Base-by-base conservation (phyloP, 208 protist species). In the Leishmania braziliensis region DNA sequence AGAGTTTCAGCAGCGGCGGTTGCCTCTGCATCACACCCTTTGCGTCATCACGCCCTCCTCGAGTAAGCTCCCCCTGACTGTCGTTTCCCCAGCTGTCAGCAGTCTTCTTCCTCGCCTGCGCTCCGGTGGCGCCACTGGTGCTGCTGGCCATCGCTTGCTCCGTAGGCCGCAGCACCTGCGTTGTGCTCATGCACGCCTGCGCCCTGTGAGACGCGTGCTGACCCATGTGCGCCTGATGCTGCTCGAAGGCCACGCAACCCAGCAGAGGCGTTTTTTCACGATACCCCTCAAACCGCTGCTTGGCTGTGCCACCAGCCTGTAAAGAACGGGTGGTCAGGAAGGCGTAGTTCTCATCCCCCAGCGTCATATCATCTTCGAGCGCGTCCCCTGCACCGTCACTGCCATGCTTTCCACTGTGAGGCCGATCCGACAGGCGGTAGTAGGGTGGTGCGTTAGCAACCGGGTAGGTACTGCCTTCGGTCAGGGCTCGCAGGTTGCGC, bases 201-300 rank as follows among this genome's bases (percentile, higher is more conserved):
- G 88, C 46, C 43, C 88, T 5, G 48, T 78, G 81, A 46, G 90
- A 81, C 69, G 88, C 84, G 48, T 81, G 80, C 29, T 86, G 81
- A 33, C 88, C 54, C 71, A 90, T 74, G 48, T 84, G 73, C 39
- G 84, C 36, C 78, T 92, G 83, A 33, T 90, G 81, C 54, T 87
- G 85, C 54, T 86, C 75, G 72, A 85, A 91, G 58, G 79, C 86
- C 10, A 86, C 50, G 16, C 73, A 69, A 54, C 86, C 81, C 80
- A 92, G 87, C 51, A 87, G 80, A 10, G 86, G 75, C 46, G 75
- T 53, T 48, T 91, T 92, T 20, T 87, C 83, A 20, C 79, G 79
- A 36, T 91, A 83, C 18, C 80, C 36, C 16, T 88, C 83, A 36
- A 89, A 69, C 71, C 77, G 78, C 56, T 83, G 58, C 43, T 77